These are phyloP conservation scores for Carex parvula DNA, from an alignment of 176 grass and related monocot species.

Conservation along the genomic window DNA sequence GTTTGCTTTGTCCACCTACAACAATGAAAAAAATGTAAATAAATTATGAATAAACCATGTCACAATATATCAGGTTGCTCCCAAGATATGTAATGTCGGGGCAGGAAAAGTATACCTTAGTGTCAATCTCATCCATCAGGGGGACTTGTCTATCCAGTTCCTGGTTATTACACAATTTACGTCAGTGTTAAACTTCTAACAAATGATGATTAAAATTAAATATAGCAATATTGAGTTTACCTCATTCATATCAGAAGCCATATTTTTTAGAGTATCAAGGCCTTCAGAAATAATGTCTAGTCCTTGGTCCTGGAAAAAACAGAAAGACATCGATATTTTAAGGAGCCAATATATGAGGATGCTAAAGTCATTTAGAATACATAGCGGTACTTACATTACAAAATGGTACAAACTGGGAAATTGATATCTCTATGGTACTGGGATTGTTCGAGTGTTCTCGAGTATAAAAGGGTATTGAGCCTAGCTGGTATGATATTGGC, in stretches of 20 bases:
- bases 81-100: background rate
- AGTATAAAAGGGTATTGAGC: background rate
- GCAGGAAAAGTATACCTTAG: constrained; percentile 47
- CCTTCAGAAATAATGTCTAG: constrained; percentile 90
- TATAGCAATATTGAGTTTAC: constrained; percentile 28
- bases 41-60: background rate
- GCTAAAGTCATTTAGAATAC: background rate
- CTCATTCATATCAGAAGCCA: constrained; percentile 98
- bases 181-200: constrained; percentile 1
- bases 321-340: background rate
- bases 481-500: background rate
- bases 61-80: background rate
- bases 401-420: background rate
- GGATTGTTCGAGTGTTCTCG: background rate
- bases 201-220: background rate
- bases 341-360: background rate
- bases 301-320: constrained; percentile 74
- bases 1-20: constrained; percentile 67
- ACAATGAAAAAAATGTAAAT: background rate
- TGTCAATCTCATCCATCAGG: constrained; percentile 95
- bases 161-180: constrained; percentile 32
- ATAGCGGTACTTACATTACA: background rate
- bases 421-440: background rate
- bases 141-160: constrained; percentile 99
- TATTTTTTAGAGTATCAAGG: constrained; percentile 77